phyloP scores from a whole-genome alignment of 257 asterid species.

The Przewalskia tangutica region DNA sequence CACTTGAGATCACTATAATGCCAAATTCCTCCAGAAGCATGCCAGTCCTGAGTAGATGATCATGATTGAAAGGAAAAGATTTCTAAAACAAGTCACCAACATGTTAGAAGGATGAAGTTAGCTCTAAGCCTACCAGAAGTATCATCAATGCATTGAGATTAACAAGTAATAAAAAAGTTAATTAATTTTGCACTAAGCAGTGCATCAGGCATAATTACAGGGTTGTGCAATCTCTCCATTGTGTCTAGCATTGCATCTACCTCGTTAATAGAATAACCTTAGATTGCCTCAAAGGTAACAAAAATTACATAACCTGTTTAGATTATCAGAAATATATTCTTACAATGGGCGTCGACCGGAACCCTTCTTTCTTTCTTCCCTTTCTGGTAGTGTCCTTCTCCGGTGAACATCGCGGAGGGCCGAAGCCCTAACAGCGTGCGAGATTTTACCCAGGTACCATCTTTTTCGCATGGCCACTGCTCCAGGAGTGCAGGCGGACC shows the following conservation, averaged over 20 bases:
- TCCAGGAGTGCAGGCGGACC: no score
- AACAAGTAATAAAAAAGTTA: not conserved
- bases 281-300: not conserved
- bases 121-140: not conserved
- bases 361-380: no score
- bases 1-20: not conserved
- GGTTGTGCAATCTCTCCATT: not conserved
- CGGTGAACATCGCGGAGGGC: no score
- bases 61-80: not conserved
- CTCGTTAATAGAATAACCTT: not conserved
- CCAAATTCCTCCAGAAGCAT: not conserved
- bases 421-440: no score
- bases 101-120: not conserved
- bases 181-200: not conserved
- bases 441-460: no score
- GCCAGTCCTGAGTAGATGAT: not conserved
- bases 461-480: no score
- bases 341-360: no score
- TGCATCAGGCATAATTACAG: not conserved
- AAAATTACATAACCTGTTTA: not conserved
- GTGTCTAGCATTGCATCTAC: not conserved
- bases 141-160: not conserved
- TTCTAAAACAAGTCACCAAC: not conserved
- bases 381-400: no score
- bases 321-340: not conserved